Evolutionary conservation across 2,329 filamentous ascomycete species (phyloP).

Genomic region (Aspergillus melleus): DNA sequence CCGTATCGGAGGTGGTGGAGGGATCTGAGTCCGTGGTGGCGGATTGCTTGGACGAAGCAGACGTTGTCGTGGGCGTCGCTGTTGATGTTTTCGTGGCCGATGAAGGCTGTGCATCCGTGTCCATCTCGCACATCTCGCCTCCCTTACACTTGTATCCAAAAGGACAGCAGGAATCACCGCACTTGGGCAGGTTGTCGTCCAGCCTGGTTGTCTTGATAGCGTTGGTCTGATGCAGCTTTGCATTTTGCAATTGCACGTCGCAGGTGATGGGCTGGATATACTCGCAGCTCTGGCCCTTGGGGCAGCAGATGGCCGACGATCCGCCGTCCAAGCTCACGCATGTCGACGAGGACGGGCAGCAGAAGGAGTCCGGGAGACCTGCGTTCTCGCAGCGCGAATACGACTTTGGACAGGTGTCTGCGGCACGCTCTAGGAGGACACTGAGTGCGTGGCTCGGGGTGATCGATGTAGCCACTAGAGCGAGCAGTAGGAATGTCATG

Average conservation of each 20-base stretch:
- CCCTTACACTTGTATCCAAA: constrained; percentile 48
- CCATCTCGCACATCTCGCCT: constrained; percentile 29
- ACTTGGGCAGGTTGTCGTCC: constrained; percentile 41
- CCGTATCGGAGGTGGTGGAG: constrained; percentile 10
- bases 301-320: constrained; percentile 49
- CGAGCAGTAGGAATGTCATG: constrained; percentile 22
- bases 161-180: constrained; percentile 47
- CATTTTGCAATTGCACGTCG: constrained; percentile 44
- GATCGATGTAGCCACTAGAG: constrained; percentile 22
- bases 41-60: not conserved
- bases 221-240: constrained; percentile 36
- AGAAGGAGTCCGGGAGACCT: constrained; percentile 44
- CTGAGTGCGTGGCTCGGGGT: constrained; percentile 18
- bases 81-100: constrained; percentile 18
- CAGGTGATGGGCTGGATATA: constrained; percentile 46
- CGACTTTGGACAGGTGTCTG: constrained; percentile 32
- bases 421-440: constrained; percentile 16
- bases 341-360: constrained; percentile 41
- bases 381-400: constrained; percentile 38
- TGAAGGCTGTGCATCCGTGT: constrained; percentile 23
- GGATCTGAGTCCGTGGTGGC: not conserved
- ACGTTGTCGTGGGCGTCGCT: constrained; percentile 10
- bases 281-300: constrained; percentile 41
- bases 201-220: constrained; percentile 45
- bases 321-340: constrained; percentile 45